A percentile compares a stretch with the other conserved stretches of the same genome.
phyloP scores from a whole-genome alignment of 768 basidiomycete species.

The Phylloporus scabripes region DNA sequence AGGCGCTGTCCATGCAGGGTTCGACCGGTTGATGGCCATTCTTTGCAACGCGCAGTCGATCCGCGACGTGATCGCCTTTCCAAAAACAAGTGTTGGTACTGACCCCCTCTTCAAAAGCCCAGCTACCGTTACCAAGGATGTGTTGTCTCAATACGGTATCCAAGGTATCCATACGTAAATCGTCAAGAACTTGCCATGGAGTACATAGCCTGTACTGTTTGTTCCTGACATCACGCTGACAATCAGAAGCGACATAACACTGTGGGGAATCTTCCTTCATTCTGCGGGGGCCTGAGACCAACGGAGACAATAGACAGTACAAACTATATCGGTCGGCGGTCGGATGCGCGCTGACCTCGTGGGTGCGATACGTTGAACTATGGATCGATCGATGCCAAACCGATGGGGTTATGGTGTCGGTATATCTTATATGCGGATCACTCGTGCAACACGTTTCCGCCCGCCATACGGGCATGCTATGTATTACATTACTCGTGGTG shows the following conservation, averaged over 20 bases:
- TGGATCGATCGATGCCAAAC: not conserved
- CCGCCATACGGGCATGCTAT: not conserved
- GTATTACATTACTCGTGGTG: constrained; percentile 1
- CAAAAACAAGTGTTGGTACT: constrained; percentile 78
- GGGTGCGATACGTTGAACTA: not conserved
- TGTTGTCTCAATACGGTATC: constrained; percentile 63
- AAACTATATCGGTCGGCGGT: not conserved
- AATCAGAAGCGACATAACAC: not conserved
- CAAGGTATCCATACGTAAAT: constrained; percentile 26
- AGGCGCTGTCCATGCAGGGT: constrained; percentile 46
- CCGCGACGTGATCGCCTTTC: constrained; percentile 94
- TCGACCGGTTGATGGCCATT: constrained; percentile 90
- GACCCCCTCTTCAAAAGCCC: constrained; percentile 92
- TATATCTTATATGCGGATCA: not conserved
- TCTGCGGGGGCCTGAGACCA: not conserved
- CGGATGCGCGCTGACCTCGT: not conserved
- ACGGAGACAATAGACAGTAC: not conserved
- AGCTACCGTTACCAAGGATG: constrained; percentile 46
- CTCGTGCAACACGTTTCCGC: not conserved
- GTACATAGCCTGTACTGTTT: not conserved
- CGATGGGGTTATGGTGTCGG: not conserved
- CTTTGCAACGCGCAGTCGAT: constrained; percentile 85
- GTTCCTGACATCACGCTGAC: not conserved
- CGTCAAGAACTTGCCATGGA: not conserved
- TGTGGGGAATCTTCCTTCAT: not conserved